Conservation (phyloP, 805 yeast genomes). For the Ogataea wickerhamii region DNA sequence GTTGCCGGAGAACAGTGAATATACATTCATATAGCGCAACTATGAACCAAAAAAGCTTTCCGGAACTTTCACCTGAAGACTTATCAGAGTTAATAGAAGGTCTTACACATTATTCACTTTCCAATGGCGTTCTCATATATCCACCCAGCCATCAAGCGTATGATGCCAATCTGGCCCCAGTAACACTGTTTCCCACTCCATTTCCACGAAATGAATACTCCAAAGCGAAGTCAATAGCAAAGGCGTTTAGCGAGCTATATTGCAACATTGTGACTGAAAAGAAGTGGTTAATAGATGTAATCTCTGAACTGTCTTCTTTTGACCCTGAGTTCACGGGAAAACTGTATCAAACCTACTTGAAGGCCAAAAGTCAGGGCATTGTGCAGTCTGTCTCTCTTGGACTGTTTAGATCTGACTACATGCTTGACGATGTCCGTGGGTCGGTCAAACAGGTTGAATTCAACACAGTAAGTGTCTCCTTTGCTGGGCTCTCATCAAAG, state of each 20-base stretch:
- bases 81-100: slow-evolving; percentile 17
- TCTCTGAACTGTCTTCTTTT: slow-evolving; percentile 50
- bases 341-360: slow-evolving; percentile 56
- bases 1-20: too few species aligned
- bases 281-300: slow-evolving; percentile 59
- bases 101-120: slow-evolving; percentile 69
- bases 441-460: slow-evolving; percentile 90
- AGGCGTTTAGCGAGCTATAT: slow-evolving; percentile 68
- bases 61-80: slow-evolving; percentile 9
- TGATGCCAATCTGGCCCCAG: slow-evolving; percentile 69
- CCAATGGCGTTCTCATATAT: slow-evolving; percentile 80
- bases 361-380: slow-evolving; percentile 46
- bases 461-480: slow-evolving; percentile 93
- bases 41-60: slow-evolving; percentile 15
- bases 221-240: slow-evolving; percentile 64
- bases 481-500: slow-evolving; percentile 83
- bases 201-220: slow-evolving; percentile 67
- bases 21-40: too few species aligned
- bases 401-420: slow-evolving; percentile 85
- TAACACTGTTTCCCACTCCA: slow-evolving; percentile 88
- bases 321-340: slow-evolving; percentile 82
- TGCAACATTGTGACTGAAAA: slow-evolving; percentile 57
- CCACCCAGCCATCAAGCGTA: slow-evolving; percentile 51
- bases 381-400: slow-evolving; percentile 74
- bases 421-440: slow-evolving; percentile 52